Evolutionary conservation across 139 green algal species (phyloP).

Genomic region (Tetradesmus lagerheimii): DNA sequence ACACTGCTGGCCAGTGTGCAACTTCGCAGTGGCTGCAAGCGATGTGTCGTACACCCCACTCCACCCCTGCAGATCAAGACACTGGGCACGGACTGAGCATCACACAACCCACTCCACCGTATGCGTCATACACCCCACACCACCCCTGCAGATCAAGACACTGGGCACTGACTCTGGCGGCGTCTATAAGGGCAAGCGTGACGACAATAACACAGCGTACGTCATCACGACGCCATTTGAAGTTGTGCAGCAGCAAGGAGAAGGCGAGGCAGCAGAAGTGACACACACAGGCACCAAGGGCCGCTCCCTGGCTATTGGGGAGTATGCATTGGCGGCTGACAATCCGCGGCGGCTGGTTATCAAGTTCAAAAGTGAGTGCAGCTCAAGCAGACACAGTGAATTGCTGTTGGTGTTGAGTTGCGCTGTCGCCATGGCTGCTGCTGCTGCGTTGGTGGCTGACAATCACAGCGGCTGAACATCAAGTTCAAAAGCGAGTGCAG

Average conservation of each 20-base stretch:
- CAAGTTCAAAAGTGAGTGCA: conserved; percentile 38
- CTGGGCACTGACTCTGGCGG: not conserved
- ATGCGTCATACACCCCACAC: too few relatives aligned
- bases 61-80: too few relatives aligned
- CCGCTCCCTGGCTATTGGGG: not conserved
- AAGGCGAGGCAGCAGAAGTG: not conserved
- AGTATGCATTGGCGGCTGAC: conserved; percentile 23
- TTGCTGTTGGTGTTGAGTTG: conserved; percentile 21
- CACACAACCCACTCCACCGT: too few relatives aligned
- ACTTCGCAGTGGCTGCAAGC: too few relatives aligned
- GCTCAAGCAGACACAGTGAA: too few relatives aligned
- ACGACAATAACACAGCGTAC: not conserved
- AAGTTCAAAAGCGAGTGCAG: too few relatives aligned
- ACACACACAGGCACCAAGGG: conserved; percentile 18
- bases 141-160: conserved; percentile 19
- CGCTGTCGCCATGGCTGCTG: conserved; percentile 7
- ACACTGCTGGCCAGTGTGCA: too few relatives aligned
- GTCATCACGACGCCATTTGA: conserved; percentile 31
- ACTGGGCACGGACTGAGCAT: too few relatives aligned
- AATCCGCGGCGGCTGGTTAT: conserved; percentile 33
- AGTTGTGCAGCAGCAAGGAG: conserved; percentile 1
- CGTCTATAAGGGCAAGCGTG: conserved; percentile 23
- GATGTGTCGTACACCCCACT: too few relatives aligned
- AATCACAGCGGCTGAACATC: too few relatives aligned
- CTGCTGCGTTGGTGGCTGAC: too few relatives aligned